These are phyloP conservation scores for Acanthamoeba sp. DNA, from an alignment of 208 protist species.

Conservation along the genomic window DNA sequence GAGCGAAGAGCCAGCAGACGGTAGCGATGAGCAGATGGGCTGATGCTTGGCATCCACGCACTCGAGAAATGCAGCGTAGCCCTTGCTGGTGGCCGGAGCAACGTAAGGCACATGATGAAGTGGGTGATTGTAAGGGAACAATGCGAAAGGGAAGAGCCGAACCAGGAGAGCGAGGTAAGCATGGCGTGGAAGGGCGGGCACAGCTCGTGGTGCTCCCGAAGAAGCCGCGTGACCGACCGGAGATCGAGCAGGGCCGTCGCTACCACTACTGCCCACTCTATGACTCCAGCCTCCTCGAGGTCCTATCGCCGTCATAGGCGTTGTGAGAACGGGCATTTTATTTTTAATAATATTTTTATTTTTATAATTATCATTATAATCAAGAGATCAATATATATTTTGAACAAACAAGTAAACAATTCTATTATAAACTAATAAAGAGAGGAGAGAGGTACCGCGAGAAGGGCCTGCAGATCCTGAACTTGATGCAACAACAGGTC, in stretches of 20 bases:
- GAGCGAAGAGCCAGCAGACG: neutral
- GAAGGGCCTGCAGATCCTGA: neutral
- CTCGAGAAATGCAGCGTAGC: neutral
- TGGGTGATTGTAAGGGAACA: neutral
- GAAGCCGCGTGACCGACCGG: neutral
- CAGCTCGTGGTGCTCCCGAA: neutral
- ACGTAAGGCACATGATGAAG: neutral
- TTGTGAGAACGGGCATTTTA: no score
- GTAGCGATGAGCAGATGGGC: constrained; percentile 5
- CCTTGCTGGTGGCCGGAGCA: neutral
- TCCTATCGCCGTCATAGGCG: neutral
- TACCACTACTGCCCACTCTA: constrained; percentile 25
- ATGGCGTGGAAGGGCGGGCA: constrained; percentile 44
- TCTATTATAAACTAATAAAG: neutral
- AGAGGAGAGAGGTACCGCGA: neutral
- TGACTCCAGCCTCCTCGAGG: constrained; percentile 4
- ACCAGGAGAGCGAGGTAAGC: constrained; percentile 4
- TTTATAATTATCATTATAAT: no score
- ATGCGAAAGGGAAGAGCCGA: neutral
- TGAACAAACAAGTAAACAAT: no score
- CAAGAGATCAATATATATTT: no score
- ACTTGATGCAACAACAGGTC: neutral
- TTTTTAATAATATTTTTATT: no score
- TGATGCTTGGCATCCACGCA: neutral
- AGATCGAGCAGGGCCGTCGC: constrained; percentile 26